These are phyloP conservation scores for Gilbertella persicaria DNA, from an alignment of 371 early-diverging fungal species.

Conservation along the genomic window DNA sequence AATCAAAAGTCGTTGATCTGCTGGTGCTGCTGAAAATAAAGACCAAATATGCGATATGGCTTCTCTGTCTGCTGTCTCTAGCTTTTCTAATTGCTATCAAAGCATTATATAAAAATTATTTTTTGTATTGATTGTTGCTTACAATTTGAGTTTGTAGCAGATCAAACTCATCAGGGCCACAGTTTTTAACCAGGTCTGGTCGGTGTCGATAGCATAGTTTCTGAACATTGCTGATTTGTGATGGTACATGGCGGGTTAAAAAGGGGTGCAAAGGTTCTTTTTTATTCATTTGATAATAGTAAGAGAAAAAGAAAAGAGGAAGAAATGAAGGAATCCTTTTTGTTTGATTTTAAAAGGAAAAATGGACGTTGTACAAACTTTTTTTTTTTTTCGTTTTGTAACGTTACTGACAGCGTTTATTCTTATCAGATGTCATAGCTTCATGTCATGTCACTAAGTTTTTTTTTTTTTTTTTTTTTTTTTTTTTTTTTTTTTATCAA, in stretches of 20 bases:
- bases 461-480: no score
- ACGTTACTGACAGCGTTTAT: no score
- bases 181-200: slow-evolving; percentile 29
- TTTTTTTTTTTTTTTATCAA: no score
- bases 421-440: no score
- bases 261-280: slow-evolving; percentile 24
- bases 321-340: no score
- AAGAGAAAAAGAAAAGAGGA: no score
- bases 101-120: not conserved
- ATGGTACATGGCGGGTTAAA: slow-evolving; percentile 40
- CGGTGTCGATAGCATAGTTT: slow-evolving; percentile 37
- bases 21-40: slow-evolving; percentile 59
- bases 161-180: slow-evolving; percentile 28
- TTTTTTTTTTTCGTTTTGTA: no score
- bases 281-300: no score
- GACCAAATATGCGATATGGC: slow-evolving; percentile 65
- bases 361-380: no score
- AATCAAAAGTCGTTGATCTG: slow-evolving; percentile 62
- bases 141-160: slow-evolving; percentile 24
- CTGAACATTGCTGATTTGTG: slow-evolving; percentile 33
- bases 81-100: slow-evolving; percentile 50
- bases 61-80: slow-evolving; percentile 48
- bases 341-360: no score
- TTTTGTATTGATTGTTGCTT: no score
- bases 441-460: no score